phyloP scores from a whole-genome alignment of 495 filamentous ascomycete genomes.

The Podospora conica region DNA sequence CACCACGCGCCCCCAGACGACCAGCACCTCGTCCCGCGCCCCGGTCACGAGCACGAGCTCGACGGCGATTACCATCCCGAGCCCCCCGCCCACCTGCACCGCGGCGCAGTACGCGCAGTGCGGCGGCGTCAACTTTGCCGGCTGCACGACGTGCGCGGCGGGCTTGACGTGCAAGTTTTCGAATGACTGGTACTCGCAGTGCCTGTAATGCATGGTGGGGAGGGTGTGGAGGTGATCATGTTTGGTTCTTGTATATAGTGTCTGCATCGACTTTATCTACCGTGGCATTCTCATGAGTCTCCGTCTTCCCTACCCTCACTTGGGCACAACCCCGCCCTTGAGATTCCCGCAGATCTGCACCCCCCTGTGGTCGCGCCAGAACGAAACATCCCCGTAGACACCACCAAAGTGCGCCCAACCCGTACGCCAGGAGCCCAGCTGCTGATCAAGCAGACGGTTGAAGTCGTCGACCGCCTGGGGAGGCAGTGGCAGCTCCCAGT shows the following conservation, averaged over 20 bases:
- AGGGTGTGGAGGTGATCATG: neutral
- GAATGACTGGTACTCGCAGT: conserved; percentile 40
- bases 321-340: too few relatives aligned
- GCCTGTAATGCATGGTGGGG: conserved; percentile 23
- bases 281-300: neutral
- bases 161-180: conserved; percentile 33
- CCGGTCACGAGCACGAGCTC: conserved; percentile 10
- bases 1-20: conserved; percentile 6
- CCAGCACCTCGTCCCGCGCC: conserved; percentile 18
- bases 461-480: too few relatives aligned
- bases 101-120: conserved; percentile 37
- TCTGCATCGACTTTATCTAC: neutral
- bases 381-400: too few relatives aligned
- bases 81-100: conserved; percentile 14
- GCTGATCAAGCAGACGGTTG: too few relatives aligned
- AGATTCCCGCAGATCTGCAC: too few relatives aligned
- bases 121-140: conserved; percentile 38
- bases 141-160: conserved; percentile 34
- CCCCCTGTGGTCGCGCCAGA: too few relatives aligned
- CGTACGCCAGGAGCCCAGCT: too few relatives aligned
- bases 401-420: too few relatives aligned
- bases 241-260: conserved; percentile 19
- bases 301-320: too few relatives aligned
- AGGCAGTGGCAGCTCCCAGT: too few relatives aligned
- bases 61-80: neutral